A percentile compares a stretch with the other conserved stretches of the same genome.
Conservation (phyloP, 257 asterid genomes). For the Ilex asprella region DNA sequence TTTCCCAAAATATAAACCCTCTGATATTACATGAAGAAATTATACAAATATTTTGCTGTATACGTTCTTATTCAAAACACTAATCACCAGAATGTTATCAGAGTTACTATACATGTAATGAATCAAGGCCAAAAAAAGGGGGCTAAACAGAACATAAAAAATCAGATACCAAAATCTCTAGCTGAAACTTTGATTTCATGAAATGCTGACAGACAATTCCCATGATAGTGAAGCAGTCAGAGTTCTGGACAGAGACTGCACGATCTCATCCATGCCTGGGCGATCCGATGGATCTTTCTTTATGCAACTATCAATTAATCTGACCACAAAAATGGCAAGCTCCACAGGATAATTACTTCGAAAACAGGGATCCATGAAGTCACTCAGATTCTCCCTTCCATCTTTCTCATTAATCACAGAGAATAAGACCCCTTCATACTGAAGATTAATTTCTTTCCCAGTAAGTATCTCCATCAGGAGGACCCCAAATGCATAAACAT, state of each 20-base stretch:
- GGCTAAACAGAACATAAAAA: too few species aligned
- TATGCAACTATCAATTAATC: constrained; percentile 51
- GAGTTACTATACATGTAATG: background rate
- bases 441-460: constrained; percentile 48
- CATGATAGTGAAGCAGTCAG: constrained; percentile 41
- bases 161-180: constrained; percentile 7
- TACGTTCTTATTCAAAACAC: too few species aligned
- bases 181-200: constrained; percentile 23
- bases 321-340: constrained; percentile 34
- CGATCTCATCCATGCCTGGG: constrained; percentile 62
- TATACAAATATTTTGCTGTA: too few species aligned
- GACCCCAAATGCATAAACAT: constrained; percentile 82
- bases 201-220: constrained; percentile 41
- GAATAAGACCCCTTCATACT: constrained; percentile 29
- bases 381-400: constrained; percentile 29
- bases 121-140: too few species aligned
- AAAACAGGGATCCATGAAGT: constrained; percentile 52
- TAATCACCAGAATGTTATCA: background rate
- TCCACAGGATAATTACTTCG: constrained; percentile 50
- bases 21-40: too few species aligned
- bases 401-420: constrained; percentile 32
- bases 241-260: constrained; percentile 53
- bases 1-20: too few species aligned
- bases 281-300: constrained; percentile 58
- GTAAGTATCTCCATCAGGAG: constrained; percentile 74